Percentiles rank a stretch among this genome's conserved stretches.
phyloP scores from a whole-genome alignment of 768 basidiomycete genomes.

The Fomitopsis serialis region DNA sequence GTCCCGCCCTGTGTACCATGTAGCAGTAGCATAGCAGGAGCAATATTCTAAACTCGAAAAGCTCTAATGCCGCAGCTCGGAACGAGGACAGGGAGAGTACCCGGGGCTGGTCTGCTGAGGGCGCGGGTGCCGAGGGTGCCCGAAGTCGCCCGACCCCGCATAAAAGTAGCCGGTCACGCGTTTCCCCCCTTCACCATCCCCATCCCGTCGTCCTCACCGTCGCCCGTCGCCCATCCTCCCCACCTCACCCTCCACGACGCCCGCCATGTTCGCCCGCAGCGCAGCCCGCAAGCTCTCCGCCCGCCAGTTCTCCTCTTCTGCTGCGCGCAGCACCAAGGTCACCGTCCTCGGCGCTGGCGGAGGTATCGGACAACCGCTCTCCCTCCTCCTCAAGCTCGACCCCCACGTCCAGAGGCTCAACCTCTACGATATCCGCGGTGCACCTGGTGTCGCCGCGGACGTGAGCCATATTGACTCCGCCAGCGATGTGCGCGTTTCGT shows the following conservation, averaged over 20 bases:
- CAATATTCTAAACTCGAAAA: too few relatives aligned
- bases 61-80: too few relatives aligned
- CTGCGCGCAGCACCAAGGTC: conserved; percentile 75
- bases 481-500: conserved; percentile 54
- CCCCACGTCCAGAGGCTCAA: conserved; percentile 81
- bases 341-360: conserved; percentile 97
- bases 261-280: conserved; percentile 60
- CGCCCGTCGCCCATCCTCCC: too few relatives aligned
- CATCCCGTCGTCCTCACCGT: conserved; percentile 3
- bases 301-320: conserved; percentile 73
- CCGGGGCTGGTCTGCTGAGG: too few relatives aligned
- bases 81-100: too few relatives aligned
- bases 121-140: neutral
- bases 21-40: too few relatives aligned
- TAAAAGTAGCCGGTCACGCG: conserved; percentile 10
- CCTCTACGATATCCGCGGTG: conserved; percentile 93
- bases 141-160: conserved; percentile 13
- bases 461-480: conserved; percentile 90
- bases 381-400: conserved; percentile 89
- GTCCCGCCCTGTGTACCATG: too few relatives aligned
- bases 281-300: conserved; percentile 52
- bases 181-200: conserved; percentile 3
- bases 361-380: conserved; percentile 97
- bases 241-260: conserved; percentile 10
- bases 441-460: conserved; percentile 96